Base-by-base conservation (phyloP, 1,284 basidiomycete species). In the Apiotrichum gracile region DNA sequence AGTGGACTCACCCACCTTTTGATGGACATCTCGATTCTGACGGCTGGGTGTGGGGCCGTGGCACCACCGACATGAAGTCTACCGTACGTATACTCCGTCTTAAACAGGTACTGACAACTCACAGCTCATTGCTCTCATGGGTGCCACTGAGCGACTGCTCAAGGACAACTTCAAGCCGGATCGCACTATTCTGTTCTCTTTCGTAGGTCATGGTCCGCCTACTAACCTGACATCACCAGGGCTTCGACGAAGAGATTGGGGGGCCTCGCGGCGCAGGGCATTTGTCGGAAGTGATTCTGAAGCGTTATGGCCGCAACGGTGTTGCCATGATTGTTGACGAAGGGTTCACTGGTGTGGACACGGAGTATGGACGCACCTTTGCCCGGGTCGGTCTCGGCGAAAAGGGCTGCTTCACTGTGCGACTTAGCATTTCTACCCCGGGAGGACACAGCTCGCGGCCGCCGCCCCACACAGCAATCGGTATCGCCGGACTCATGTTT, bases 391-490 rank as follows among this genome's bases (percentile, higher is more conserved):
- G 68, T 2, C 54, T 63, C 6, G 61, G 58, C 5, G 67, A 69
- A 50, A 68, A 68, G 54, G 68, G 65, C 2, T 61, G 80, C 60
- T 52, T 82, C 26, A 78, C 83, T 54, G 76, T 82, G 17, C 74
- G 73, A 13, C 67, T 84, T 37, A 73, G 78, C 19, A 77, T 84
- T 17, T 60, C 73, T 5, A 78, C 81, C 3, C 77, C 79, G 1
- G 85, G 85, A 9, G 85, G 85, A 0, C 85, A 86, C 65, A 83
- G 82, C 5, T 82, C 80, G 48, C 70, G 76, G 6, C 83, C 84
- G 9, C 51, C 52, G 12, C 24, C 38, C 9, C 55, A 62, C 37
- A 62, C 55, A 17, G 58, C 46, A 5, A 53, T 61, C 9, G 59
- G 56, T 0, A 53, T 26, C 81, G 81, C n/a, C 55, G 71, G 21